Evolutionary conservation across 768 basidiomycete species (phyloP), one percentile per base, ranked within the genome.

Genomic region (Podaxis rugospora): DNA sequence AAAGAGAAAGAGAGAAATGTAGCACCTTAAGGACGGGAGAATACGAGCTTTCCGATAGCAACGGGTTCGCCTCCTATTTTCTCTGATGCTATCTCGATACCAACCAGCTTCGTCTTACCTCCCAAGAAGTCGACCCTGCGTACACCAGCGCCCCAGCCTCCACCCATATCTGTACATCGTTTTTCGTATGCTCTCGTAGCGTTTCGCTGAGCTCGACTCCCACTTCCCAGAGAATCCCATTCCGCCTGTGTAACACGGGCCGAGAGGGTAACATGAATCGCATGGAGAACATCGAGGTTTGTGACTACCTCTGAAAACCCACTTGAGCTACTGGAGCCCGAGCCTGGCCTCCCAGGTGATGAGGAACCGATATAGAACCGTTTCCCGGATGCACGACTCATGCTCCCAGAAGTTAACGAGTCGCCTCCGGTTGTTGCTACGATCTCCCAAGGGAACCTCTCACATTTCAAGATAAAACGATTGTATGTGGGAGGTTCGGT

Each of bases 61-160:
- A 59, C 50, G n/a, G 47, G 9, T 16, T 49, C 40, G 16, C 47
- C 39, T 14, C 46, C 49, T 16, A 46, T 11, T n/a, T 51, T 62
- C 18, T 51, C 59, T 21, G 46, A 51, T 5, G 25, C 55, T 11
- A 62, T 53, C 66, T 87, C 85, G 62, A 89, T 77, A 25, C 88
- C 88, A 35, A 84, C 75, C 39, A 89, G 68, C 50, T 76, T 72
- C 35, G 83, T 86, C 67, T 85, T 87, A 35, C 80, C 78, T 18
- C 83, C 83, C 49, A 89, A 74, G 80, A 83, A 88, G 72, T 89
- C 88, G 13, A 89, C 70, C 53, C 88, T 74, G 50, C 85, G 78
- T 28, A 90, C 84, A n/a, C 88, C 88, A 18, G 78, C 78, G 27
- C 87, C 85, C 86, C 86, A 87, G 11, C 84, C 86, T 1, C 83